Evolutionary conservation across 2,329 filamentous ascomycete species (phyloP).

Genomic region (Waltergamsia citrina): DNA sequence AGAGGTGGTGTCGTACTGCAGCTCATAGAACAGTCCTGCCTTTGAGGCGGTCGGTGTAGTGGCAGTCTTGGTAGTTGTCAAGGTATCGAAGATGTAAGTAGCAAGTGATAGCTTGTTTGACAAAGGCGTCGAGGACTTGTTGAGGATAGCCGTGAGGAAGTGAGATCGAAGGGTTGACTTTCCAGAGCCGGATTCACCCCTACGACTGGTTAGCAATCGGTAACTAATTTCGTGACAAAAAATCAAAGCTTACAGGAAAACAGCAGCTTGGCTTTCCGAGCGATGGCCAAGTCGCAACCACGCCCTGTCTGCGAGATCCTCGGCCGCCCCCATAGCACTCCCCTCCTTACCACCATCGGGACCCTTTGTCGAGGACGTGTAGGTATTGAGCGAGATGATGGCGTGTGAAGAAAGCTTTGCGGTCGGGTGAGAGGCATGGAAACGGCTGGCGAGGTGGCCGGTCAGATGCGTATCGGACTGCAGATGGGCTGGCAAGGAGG

Average conservation of each 20-base stretch:
- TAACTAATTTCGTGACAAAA: background rate
- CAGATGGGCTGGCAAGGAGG: slow-evolving; percentile 74
- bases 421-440: slow-evolving; percentile 84
- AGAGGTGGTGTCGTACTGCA: slow-evolving; percentile 90
- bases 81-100: slow-evolving; percentile 88
- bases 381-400: slow-evolving; percentile 88
- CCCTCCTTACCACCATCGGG: slow-evolving; percentile 86
- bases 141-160: slow-evolving; percentile 73
- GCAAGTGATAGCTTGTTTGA: slow-evolving; percentile 90
- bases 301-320: slow-evolving; percentile 81
- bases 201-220: slow-evolving; percentile 22
- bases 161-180: slow-evolving; percentile 94
- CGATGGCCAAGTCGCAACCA: slow-evolving; percentile 79
- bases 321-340: slow-evolving; percentile 84
- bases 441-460: slow-evolving; percentile 76
- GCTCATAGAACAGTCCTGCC: slow-evolving; percentile 86
- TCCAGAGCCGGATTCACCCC: slow-evolving; percentile 90
- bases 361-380: slow-evolving; percentile 79
- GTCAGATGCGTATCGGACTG: slow-evolving; percentile 73
- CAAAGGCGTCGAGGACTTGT: slow-evolving; percentile 84
- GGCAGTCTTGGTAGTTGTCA: slow-evolving; percentile 94
- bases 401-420: slow-evolving; percentile 86
- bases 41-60: slow-evolving; percentile 95
- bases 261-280: slow-evolving; percentile 84
- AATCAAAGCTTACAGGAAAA: slow-evolving; percentile 67